Percentiles rank a stretch among this genome's conserved stretches.
These are phyloP conservation scores for Agaricus blazei DNA, from an alignment of 768 basidiomycete genomes.

Conservation along the genomic window DNA sequence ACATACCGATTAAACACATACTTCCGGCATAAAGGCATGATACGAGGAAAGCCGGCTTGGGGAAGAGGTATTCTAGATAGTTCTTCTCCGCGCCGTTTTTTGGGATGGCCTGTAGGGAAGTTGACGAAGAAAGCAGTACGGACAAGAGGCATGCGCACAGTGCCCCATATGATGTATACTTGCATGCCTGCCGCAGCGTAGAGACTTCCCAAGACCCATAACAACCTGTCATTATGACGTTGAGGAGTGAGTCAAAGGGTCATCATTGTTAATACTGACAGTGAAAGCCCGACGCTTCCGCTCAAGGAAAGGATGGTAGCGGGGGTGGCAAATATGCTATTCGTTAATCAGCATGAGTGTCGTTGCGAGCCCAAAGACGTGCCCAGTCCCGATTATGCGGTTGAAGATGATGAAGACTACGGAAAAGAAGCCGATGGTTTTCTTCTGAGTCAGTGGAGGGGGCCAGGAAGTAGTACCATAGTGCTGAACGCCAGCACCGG, in stretches of 20 bases:
- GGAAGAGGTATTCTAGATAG: slow-evolving; percentile 60
- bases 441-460: neutral
- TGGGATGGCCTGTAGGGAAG: slow-evolving; percentile 41
- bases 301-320: slow-evolving; percentile 31
- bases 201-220: slow-evolving; percentile 39
- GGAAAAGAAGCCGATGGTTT: slow-evolving; percentile 22
- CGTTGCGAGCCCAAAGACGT: neutral
- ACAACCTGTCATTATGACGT: slow-evolving; percentile 26
- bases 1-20: slow-evolving; percentile 39
- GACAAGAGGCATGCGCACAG: slow-evolving; percentile 19
- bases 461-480: neutral
- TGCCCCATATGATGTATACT: slow-evolving; percentile 37
- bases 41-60: slow-evolving; percentile 48
- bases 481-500: neutral
- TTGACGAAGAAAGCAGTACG: neutral
- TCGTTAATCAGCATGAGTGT: neutral
- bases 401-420: slow-evolving; percentile 34
- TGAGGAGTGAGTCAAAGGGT: neutral
- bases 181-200: slow-evolving; percentile 35
- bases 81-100: slow-evolving; percentile 69
- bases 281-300: slow-evolving; percentile 36
- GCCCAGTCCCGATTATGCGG: slow-evolving; percentile 33
- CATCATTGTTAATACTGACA: slow-evolving; percentile 18
- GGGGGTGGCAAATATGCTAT: slow-evolving; percentile 37
- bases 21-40: slow-evolving; percentile 54